These are phyloP conservation scores for Vaccinium darrowii DNA, from an alignment of 148 eudicot species.

Conservation along the genomic window DNA sequence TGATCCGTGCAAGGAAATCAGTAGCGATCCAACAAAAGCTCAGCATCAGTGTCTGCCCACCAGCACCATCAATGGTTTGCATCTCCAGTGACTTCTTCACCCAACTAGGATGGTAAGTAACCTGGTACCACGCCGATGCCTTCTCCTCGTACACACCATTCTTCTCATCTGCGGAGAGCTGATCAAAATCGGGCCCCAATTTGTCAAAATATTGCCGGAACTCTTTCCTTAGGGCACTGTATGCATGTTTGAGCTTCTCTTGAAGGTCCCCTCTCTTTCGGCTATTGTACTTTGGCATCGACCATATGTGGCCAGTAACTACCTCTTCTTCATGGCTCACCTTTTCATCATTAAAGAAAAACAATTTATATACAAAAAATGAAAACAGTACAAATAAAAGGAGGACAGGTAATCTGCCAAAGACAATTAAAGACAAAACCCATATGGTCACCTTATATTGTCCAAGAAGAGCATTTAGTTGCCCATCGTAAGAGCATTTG, in stretches of 20 bases:
- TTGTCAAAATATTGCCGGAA: constrained; percentile 66
- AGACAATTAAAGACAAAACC: constrained; percentile 14
- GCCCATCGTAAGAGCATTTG: constrained; percentile 78
- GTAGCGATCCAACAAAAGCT: constrained; percentile 31
- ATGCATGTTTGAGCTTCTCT: constrained; percentile 83
- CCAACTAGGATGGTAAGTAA: constrained; percentile 67
- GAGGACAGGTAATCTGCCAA: background rate
- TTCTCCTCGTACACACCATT: constrained; percentile 58
- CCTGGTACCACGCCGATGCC: constrained; percentile 96
- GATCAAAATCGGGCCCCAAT: constrained; percentile 37
- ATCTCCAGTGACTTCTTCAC: constrained; percentile 41
- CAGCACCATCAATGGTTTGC: constrained; percentile 44
- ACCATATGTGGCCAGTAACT: constrained; percentile 91
- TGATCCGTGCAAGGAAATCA: constrained; percentile 84
- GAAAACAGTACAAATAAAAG: background rate
- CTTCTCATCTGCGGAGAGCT: constrained; percentile 51
- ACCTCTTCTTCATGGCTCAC: constrained; percentile 83
- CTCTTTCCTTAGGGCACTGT: constrained; percentile 61
- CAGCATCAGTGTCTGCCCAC: constrained; percentile 40
- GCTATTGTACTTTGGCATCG: constrained; percentile 69
- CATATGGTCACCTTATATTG: constrained; percentile 66
- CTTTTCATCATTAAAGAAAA: constrained; percentile 20
- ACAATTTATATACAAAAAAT: background rate
- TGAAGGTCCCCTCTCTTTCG: constrained; percentile 78
- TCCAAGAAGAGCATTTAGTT: constrained; percentile 59